phyloP scores from a whole-genome alignment of 2,329 filamentous ascomycete species.

The Pseudocercospora musae region DNA sequence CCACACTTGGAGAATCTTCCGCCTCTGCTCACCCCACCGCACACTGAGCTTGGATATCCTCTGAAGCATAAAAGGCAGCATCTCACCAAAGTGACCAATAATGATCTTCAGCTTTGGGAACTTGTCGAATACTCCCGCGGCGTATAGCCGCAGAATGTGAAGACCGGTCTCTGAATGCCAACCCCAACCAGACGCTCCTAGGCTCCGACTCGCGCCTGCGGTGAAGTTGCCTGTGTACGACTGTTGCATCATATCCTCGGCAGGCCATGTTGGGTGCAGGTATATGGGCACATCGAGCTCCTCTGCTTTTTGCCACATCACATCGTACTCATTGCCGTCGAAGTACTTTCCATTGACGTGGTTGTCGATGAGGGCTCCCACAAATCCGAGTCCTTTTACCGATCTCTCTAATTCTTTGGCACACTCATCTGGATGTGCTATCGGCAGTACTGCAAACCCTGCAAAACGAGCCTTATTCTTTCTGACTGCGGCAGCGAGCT shows the following conservation, averaged over 20 bases:
- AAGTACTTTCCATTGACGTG: conserved; percentile 36
- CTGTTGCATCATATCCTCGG: conserved; percentile 36
- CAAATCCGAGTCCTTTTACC: conserved; percentile 34
- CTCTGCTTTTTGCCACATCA: conserved; percentile 35
- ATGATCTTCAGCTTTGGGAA: conserved; percentile 55
- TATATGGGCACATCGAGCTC: conserved; percentile 52
- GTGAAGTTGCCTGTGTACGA: conserved; percentile 37
- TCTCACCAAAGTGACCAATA: conserved; percentile 56
- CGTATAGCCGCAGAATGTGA: conserved; percentile 50
- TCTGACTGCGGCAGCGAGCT: conserved; percentile 32
- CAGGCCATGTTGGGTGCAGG: conserved; percentile 49
- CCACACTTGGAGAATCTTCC: conserved; percentile 42
- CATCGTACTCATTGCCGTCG: conserved; percentile 33
- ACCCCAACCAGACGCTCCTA: conserved; percentile 47
- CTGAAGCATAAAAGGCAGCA: conserved; percentile 57
- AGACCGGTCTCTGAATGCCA: conserved; percentile 53
- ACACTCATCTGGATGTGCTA: conserved; percentile 31
- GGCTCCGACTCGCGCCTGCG: conserved; percentile 28
- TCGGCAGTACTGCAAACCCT: conserved; percentile 36
- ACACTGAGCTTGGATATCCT: conserved; percentile 38
- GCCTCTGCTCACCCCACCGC: conserved; percentile 36
- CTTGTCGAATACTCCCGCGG: conserved; percentile 54
- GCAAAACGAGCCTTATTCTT: conserved; percentile 32
- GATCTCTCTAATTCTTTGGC: conserved; percentile 35
- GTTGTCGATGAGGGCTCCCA: conserved; percentile 38